phyloP scores from a whole-genome alignment of 2,329 filamentous ascomycete genomes.

The Stachybotrys echinatus region DNA sequence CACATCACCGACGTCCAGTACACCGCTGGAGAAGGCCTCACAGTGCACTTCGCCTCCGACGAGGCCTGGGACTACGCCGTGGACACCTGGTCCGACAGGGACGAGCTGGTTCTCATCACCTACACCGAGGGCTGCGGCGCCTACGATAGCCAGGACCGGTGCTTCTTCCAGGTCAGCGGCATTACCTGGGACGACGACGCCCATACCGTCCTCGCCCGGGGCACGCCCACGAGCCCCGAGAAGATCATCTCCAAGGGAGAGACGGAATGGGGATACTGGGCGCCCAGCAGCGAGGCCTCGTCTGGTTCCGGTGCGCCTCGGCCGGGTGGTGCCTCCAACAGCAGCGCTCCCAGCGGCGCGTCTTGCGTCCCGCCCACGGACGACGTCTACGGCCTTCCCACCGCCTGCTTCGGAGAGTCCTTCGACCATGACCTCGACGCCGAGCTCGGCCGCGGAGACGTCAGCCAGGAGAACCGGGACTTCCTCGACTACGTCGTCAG shows the following conservation, averaged over 20 bases:
- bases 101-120: constrained; percentile 18
- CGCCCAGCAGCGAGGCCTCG: constrained; percentile 2
- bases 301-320: not conserved
- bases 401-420: constrained; percentile 16
- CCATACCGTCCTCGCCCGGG: constrained; percentile 11
- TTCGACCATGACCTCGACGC: constrained; percentile 23
- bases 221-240: constrained; percentile 13
- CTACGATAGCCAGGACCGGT: constrained; percentile 18
- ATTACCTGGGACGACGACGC: constrained; percentile 10
- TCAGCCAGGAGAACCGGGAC: constrained; percentile 7
- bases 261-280: constrained; percentile 19
- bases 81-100: constrained; percentile 12
- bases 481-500: constrained; percentile 7
- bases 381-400: not conserved
- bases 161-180: constrained; percentile 19
- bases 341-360: not conserved
- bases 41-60: constrained; percentile 9
- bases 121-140: constrained; percentile 18
- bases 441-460: constrained; percentile 12
- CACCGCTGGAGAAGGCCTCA: constrained; percentile 3
- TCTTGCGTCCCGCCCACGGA: not conserved
- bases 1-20: constrained; percentile 10
- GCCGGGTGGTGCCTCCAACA: not conserved
- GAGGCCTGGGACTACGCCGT: constrained; percentile 15
- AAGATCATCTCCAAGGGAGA: constrained; percentile 14